Evolutionary conservation across 106 monocot genomes (phyloP).

Genomic region (Hemerocallis citrina): DNA sequence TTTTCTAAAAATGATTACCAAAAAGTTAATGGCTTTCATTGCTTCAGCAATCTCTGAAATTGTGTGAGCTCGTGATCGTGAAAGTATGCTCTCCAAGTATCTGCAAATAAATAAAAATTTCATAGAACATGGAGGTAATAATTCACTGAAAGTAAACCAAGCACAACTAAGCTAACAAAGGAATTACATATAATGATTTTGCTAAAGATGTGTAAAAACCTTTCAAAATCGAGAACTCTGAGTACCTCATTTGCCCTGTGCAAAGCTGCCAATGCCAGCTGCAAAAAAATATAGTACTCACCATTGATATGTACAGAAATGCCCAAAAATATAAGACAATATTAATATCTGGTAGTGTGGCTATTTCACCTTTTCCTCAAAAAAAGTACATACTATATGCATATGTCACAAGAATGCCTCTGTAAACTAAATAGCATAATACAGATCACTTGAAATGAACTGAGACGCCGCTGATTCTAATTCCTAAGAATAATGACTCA

Average conservation of each 20-base stretch:
- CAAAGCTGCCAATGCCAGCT: conserved; percentile 83
- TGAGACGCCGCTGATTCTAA: neutral
- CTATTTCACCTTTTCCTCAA: too few relatives aligned
- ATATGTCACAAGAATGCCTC: neutral
- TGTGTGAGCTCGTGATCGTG: conserved; percentile 28
- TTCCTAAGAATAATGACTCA: neutral
- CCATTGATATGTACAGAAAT: neutral
- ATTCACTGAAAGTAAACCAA: neutral
- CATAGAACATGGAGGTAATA: neutral
- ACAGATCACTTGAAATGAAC: neutral
- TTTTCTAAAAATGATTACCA: conserved; percentile 65
- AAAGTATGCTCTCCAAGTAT: conserved; percentile 48
- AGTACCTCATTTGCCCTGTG: conserved; percentile 59
- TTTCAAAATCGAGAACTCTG: conserved; percentile 66
- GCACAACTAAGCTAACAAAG: neutral
- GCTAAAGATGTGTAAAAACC: conserved; percentile 30
- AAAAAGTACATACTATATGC: neutral
- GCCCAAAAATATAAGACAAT: neutral
- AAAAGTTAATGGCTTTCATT: conserved; percentile 40
- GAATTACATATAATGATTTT: neutral
- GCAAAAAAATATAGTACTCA: conserved; percentile 7
- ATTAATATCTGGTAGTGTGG: too few relatives aligned
- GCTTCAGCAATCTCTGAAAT: conserved; percentile 32
- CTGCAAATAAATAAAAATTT: conserved; percentile 25
- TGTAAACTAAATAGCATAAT: neutral